Conservation (phyloP, 1,284 basidiomycete genomes). For the Ganoderma sp. region DNA sequence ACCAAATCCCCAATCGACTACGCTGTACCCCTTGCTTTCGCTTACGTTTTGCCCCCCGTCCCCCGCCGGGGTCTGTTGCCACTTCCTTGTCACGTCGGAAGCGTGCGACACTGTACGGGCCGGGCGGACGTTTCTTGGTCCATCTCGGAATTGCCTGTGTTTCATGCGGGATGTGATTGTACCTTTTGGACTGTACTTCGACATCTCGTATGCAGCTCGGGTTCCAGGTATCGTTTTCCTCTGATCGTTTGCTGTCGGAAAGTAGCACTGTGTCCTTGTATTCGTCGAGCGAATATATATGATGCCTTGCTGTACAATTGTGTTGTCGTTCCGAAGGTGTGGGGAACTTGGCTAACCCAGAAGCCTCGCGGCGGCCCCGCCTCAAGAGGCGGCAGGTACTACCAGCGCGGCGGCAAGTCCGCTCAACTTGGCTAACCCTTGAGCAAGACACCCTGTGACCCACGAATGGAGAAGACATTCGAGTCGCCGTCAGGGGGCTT, state of each 20-base stretch:
- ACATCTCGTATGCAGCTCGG: constrained; percentile 34
- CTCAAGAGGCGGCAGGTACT: constrained; percentile 76
- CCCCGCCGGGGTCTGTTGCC: background rate
- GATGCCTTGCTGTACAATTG: constrained; percentile 20
- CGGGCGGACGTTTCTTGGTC: constrained; percentile 20
- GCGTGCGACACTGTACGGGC: background rate
- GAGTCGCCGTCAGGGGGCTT: too few relatives aligned
- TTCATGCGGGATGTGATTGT: constrained; percentile 29
- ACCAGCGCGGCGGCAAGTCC: constrained; percentile 65
- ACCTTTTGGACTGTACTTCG: constrained; percentile 27
- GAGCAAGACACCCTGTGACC: too few relatives aligned
- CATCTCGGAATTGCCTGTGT: constrained; percentile 30
- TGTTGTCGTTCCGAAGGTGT: background rate
- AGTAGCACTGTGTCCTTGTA: constrained; percentile 27
- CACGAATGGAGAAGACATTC: too few relatives aligned
- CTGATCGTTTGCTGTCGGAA: constrained; percentile 6
- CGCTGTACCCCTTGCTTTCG: constrained; percentile 22
- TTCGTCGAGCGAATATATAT: constrained; percentile 40
- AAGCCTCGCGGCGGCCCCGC: constrained; percentile 63
- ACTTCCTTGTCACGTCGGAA: constrained; percentile 3
- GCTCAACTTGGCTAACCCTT: constrained; percentile 36
- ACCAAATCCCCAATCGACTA: constrained; percentile 22
- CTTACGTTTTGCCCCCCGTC: constrained; percentile 6
- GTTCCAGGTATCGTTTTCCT: constrained; percentile 14
- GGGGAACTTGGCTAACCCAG: constrained; percentile 27